These are phyloP conservation scores for Fusarium sp. DNA, from an alignment of 2,329 filamentous ascomycete genomes.

Conservation along the genomic window DNA sequence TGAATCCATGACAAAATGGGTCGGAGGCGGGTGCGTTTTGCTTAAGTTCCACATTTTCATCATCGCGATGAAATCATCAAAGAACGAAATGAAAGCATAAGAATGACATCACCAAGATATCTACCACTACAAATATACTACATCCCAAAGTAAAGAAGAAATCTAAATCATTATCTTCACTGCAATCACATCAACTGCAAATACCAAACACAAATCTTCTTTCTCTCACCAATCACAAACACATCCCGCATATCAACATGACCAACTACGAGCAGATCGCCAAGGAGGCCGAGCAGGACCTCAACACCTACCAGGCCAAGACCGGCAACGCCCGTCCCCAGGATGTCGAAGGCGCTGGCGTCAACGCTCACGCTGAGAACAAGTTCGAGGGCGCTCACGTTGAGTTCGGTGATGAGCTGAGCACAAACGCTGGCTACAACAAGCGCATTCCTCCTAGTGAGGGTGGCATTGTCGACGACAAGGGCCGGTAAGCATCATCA, in stretches of 20 bases:
- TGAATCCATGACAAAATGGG: conserved; percentile 3
- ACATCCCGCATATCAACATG: conserved; percentile 35
- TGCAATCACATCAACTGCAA: background rate
- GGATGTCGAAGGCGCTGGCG: conserved; percentile 57
- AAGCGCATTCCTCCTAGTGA: conserved; percentile 61
- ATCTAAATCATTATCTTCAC: background rate
- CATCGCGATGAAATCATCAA: conserved; percentile 46
- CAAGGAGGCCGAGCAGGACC: conserved; percentile 60
- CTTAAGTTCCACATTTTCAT: conserved; percentile 37
- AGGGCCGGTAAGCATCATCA: conserved; percentile 55
- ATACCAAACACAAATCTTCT: background rate
- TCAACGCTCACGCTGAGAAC: conserved; percentile 57
- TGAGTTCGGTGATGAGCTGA: conserved; percentile 58
- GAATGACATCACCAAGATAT: conserved; percentile 39
- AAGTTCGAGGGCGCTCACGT: conserved; percentile 54
- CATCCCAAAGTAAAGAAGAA: background rate
- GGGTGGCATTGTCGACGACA: conserved; percentile 59
- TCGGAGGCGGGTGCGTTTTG: conserved; percentile 1
- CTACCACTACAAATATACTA: conserved; percentile 29
- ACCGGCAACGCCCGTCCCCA: conserved; percentile 58
- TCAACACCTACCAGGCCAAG: conserved; percentile 63
- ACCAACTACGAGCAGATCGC: conserved; percentile 58
- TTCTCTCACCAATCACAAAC: background rate
- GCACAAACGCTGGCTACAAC: conserved; percentile 61
- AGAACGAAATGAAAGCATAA: conserved; percentile 44